Evolutionary conservation across 1,284 basidiomycete species (phyloP), one percentile per base, ranked within the genome.

Genomic region (Trametes polyzona): DNA sequence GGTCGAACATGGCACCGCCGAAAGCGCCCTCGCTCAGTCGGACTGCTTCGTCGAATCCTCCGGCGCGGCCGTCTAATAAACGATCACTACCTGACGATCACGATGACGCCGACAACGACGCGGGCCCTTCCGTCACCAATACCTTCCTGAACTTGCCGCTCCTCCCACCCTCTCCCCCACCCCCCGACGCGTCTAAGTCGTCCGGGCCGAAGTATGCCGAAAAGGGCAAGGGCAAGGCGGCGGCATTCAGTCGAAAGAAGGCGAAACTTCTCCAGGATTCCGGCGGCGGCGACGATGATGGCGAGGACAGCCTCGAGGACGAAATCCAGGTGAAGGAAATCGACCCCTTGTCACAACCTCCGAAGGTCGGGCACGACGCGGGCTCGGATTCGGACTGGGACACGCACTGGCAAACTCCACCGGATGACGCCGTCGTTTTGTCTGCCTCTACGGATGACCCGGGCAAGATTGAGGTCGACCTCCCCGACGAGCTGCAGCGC

Each of bases 141-240:
- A 51, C 59, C 12, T 39, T 50, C 56, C 59, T 62, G 58, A 59
- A 57, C 50, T 52, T 66, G 8, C 65, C 64, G 35, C 70, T 72
- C n/a, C 62, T 72, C 14, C 86, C 87, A 11, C 87, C 88, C 11
- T 88, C 87, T n/a, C 87, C 87, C 16, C 83, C 84, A 24, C 78
- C 79, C 43, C 68, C 71, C 47, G 72, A 68, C 48, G 58, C 68
- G 55, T 71, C 70, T 35, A 57, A 65, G 52, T 58, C 58, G 0
- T 50, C 54, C 37, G 52, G 44, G 7, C 62, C 66, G 65, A 68
- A 61, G 57, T 67, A 71, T 29, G 44, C 59, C 63, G 69, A 65
- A 23, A 83, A 79, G 64, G 71, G 69, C 23, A 81, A 79, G 57
- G 57, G 56, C n/a, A 71, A 67, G 51, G 65, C 66, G 4, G 62